A percentile compares a stretch with the other conserved stretches of the same genome.
Evolutionary conservation across 1,139 yeast genomes (phyloP).

Genomic region (Geotrichum macrosporum): DNA sequence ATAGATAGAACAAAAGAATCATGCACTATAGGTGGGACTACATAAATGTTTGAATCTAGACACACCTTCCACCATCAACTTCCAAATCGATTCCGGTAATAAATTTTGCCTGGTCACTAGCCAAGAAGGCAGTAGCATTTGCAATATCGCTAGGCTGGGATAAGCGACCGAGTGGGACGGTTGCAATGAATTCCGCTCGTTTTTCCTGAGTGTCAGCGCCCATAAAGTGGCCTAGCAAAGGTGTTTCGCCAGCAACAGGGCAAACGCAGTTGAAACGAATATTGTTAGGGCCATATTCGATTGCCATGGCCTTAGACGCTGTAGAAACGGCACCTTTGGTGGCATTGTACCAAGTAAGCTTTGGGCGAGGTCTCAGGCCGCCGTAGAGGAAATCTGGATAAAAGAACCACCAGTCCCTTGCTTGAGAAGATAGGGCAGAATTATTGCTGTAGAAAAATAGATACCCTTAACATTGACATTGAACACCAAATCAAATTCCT

Average conservation of each 20-base stretch:
- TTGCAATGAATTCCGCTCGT: slow-evolving; percentile 21
- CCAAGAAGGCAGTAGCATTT: slow-evolving; percentile 20
- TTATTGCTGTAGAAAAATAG: slow-evolving; percentile 25
- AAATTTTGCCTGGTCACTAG: slow-evolving; percentile 20
- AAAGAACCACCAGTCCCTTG: slow-evolving; percentile 28
- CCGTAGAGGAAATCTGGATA: slow-evolving; percentile 30
- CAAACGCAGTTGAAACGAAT: slow-evolving; percentile 26
- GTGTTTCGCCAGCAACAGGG: slow-evolving; percentile 28
- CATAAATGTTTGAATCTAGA: slow-evolving; percentile 10
- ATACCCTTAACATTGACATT: slow-evolving; percentile 32
- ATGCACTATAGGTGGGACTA: too few relatives aligned
- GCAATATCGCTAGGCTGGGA: slow-evolving; percentile 21
- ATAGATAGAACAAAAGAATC: slow-evolving; percentile 21
- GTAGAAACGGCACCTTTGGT: slow-evolving; percentile 30
- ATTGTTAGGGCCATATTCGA: slow-evolving; percentile 25
- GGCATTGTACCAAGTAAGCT: slow-evolving; percentile 29
- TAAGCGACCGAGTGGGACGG: slow-evolving; percentile 20
- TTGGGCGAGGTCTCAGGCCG: slow-evolving; percentile 27
- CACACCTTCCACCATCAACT: slow-evolving; percentile 22
- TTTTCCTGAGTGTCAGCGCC: slow-evolving; percentile 26
- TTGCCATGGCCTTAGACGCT: slow-evolving; percentile 27
- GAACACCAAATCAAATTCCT: slow-evolving; percentile 30
- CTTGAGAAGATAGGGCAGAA: slow-evolving; percentile 26
- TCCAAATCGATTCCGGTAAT: slow-evolving; percentile 20
- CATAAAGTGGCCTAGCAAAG: slow-evolving; percentile 25